phyloP scores from a whole-genome alignment of 2,329 filamentous ascomycete species.

The Fusarium sp. region DNA sequence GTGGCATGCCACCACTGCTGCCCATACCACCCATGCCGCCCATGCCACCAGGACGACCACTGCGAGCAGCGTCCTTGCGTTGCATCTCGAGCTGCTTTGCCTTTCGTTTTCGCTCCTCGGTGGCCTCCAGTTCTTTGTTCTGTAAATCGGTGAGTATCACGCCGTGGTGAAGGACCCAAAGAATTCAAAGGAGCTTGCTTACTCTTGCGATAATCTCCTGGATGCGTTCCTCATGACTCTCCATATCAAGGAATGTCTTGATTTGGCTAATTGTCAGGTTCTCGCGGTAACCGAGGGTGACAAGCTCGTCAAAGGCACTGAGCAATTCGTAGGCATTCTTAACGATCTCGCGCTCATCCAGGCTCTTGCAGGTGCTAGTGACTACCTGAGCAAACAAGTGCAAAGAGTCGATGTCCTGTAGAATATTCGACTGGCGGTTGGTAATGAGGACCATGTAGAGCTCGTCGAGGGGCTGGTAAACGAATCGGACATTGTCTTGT shows the following conservation, averaged over 20 bases:
- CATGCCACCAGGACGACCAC: conserved; percentile 59
- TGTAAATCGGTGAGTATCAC: conserved; percentile 56
- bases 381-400: conserved; percentile 98
- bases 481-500: conserved; percentile 99
- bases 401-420: conserved; percentile 98
- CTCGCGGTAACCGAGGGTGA: conserved; percentile 94
- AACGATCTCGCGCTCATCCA: conserved; percentile 95
- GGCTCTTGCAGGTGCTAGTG: conserved; percentile 92
- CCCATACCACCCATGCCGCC: conserved; percentile 51
- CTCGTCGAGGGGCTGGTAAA: conserved; percentile 98
- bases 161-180: background rate
- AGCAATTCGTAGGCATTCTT: conserved; percentile 96
- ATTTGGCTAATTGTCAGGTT: conserved; percentile 97
- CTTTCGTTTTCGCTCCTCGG: conserved; percentile 97
- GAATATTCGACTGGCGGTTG: conserved; percentile 98
- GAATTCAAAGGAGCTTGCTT: conserved; percentile 50
- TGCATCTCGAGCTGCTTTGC: conserved; percentile 99
- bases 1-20: conserved; percentile 64
- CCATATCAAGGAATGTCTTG: conserved; percentile 99
- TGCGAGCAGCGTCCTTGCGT: conserved; percentile 92
- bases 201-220: conserved; percentile 96
- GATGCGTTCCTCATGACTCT: conserved; percentile 98
- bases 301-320: conserved; percentile 96
- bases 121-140: conserved; percentile 99
- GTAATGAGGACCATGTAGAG: conserved; percentile 99